These are phyloP conservation scores for Aspergillus asperescens DNA, from an alignment of 495 filamentous ascomycete genomes.

Conservation along the genomic window DNA sequence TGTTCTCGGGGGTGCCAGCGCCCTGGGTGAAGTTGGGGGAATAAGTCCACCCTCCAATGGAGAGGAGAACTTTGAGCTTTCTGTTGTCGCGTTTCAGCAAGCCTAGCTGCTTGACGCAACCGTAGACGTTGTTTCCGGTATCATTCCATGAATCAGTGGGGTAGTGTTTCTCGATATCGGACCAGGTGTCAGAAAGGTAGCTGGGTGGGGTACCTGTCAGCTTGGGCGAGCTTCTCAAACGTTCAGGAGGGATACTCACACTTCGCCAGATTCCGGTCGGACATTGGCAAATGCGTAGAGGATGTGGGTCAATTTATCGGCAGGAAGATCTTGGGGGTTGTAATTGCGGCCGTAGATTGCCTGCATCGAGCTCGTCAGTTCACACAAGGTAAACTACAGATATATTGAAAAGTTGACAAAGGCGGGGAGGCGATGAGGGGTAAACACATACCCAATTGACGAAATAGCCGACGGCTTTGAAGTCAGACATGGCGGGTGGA, in stretches of 20 bases:
- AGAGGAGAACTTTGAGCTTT: slow-evolving; percentile 84
- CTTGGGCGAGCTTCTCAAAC: neutral
- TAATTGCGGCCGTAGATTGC: slow-evolving; percentile 82
- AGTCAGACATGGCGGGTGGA: slow-evolving; percentile 28
- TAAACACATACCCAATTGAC: slow-evolving; percentile 54
- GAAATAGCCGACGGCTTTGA: slow-evolving; percentile 49
- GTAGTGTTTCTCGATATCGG: slow-evolving; percentile 85
- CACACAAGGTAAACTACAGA: neutral
- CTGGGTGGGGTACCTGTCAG: slow-evolving; percentile 27
- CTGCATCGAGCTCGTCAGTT: slow-evolving; percentile 42
- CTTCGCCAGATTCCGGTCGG: slow-evolving; percentile 66
- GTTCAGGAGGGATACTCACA: slow-evolving; percentile 43
- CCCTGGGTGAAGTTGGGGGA: slow-evolving; percentile 77
- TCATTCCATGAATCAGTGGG: slow-evolving; percentile 43
- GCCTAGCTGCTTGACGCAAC: slow-evolving; percentile 87
- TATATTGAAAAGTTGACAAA: neutral
- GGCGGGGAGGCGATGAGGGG: no score
- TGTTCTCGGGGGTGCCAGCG: slow-evolving; percentile 53
- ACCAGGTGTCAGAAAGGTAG: slow-evolving; percentile 77
- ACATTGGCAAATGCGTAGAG: slow-evolving; percentile 90
- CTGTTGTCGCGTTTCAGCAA: slow-evolving; percentile 84
- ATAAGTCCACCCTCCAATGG: slow-evolving; percentile 97
- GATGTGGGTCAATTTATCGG: slow-evolving; percentile 82
- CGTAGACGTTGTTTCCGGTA: slow-evolving; percentile 41
- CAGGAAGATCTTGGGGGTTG: slow-evolving; percentile 81